These are phyloP conservation scores for Lyophyllum shimeji DNA, from an alignment of 768 basidiomycete species.

Conservation along the genomic window DNA sequence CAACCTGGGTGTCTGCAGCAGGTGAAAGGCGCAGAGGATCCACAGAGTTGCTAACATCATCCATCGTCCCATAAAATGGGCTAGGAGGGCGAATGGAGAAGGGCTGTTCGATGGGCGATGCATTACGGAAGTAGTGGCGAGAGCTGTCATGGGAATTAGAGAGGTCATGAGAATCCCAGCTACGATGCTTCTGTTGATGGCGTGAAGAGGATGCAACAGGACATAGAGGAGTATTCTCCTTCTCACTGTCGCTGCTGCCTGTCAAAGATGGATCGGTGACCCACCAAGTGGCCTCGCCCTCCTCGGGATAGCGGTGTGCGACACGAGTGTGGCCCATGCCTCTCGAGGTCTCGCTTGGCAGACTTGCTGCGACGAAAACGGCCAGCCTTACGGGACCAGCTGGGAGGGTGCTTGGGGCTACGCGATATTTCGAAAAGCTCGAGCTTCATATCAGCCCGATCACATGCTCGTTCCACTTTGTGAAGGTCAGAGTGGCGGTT, in stretches of 20 bases:
- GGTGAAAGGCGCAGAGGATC: background rate
- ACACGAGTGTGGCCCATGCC: background rate
- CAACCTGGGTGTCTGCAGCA: background rate
- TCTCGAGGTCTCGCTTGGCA: background rate
- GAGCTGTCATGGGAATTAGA: no score
- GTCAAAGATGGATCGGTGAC: background rate
- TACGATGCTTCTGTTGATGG: no score
- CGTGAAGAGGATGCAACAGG: background rate
- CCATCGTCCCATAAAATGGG: background rate
- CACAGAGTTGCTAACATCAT: background rate
- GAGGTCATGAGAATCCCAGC: no score
- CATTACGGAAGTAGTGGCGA: background rate
- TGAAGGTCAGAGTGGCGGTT: constrained; percentile 6
- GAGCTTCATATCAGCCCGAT: constrained; percentile 15
- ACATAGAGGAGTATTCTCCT: no score
- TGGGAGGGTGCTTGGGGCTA: background rate
- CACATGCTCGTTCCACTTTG: constrained; percentile 9
- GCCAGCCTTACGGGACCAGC: background rate
- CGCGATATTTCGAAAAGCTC: constrained; percentile 4
- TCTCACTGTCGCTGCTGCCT: background rate
- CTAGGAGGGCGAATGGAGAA: background rate
- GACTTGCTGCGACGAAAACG: background rate
- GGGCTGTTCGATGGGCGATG: background rate
- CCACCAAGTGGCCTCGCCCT: background rate
- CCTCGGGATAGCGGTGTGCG: background rate